Evolutionary conservation across 2,329 filamentous ascomycete genomes (phyloP).

Genomic region (Exophiala viscosa): DNA sequence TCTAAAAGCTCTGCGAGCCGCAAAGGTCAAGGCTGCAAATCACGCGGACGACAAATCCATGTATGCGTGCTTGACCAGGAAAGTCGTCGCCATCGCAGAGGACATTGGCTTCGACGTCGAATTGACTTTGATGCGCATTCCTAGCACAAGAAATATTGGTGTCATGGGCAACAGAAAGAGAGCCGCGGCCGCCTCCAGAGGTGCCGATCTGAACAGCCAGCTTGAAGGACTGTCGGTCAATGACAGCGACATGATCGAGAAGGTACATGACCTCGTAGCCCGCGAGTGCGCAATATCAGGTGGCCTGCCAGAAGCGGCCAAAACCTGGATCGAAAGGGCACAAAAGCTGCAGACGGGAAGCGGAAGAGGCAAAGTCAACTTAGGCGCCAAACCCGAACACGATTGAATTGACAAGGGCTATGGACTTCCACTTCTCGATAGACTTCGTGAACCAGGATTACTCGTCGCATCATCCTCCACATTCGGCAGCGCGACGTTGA

Average conservation of each 20-base stretch:
- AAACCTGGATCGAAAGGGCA: constrained; percentile 52
- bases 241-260: constrained; percentile 57
- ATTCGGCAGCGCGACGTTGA: constrained; percentile 41
- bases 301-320: constrained; percentile 42
- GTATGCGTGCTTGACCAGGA: constrained; percentile 78
- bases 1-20: constrained; percentile 37
- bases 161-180: constrained; percentile 63
- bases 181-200: background rate
- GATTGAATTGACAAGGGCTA: constrained; percentile 4
- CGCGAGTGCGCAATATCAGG: constrained; percentile 46
- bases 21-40: constrained; percentile 35
- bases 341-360: constrained; percentile 46
- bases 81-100: constrained; percentile 65
- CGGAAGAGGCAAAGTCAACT: constrained; percentile 37
- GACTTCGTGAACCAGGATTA: constrained; percentile 24
- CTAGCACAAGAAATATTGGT: constrained; percentile 82
- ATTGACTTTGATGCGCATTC: constrained; percentile 82
- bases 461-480: constrained; percentile 31
- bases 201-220: background rate
- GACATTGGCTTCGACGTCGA: constrained; percentile 74
- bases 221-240: constrained; percentile 35
- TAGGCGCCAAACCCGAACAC: constrained; percentile 7
- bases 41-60: constrained; percentile 56
- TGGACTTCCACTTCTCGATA: constrained; percentile 23
- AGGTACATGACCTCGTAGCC: constrained; percentile 60